Percentiles rank a stretch among this genome's conserved stretches.
These are phyloP conservation scores for Helichrysum umbraculigerum DNA, from an alignment of 129 eudicot species.

Conservation along the genomic window DNA sequence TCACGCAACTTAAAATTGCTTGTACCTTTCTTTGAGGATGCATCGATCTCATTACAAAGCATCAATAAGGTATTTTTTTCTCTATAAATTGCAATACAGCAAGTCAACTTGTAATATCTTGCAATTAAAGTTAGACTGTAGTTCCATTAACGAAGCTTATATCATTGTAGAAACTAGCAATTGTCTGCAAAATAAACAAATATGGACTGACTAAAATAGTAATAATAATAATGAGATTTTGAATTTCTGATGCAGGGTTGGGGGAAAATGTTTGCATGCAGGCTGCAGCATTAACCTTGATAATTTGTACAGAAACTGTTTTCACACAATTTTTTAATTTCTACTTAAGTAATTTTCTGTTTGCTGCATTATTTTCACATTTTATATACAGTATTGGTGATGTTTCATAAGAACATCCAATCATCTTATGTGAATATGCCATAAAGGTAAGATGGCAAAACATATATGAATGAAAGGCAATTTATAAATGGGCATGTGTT, in stretches of 20 bases:
- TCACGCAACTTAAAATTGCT: constrained; percentile 85
- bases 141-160: constrained; percentile 8
- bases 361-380: neutral
- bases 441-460: neutral
- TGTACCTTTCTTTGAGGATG: constrained; percentile 83
- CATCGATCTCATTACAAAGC: constrained; percentile 64
- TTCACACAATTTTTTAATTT: neutral
- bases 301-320: neutral
- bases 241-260: neutral
- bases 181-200: neutral
- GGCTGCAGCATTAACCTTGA: neutral
- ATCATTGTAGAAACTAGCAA: constrained; percentile 1
- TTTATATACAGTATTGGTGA: neutral
- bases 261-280: neutral
- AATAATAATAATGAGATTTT: too few relatives aligned
- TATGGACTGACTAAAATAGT: neutral
- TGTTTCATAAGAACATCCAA: constrained; percentile 13
- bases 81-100: constrained; percentile 13
- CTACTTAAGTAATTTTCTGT: neutral
- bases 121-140: neutral
- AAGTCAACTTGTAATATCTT: neutral
- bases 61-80: constrained; percentile 56
- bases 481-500: neutral
- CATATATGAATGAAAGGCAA: constrained; percentile 4
- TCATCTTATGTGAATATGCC: constrained; percentile 11